Base-by-base conservation (phyloP, 331 rosid genomes). In the Prunus yedoensis region DNA sequence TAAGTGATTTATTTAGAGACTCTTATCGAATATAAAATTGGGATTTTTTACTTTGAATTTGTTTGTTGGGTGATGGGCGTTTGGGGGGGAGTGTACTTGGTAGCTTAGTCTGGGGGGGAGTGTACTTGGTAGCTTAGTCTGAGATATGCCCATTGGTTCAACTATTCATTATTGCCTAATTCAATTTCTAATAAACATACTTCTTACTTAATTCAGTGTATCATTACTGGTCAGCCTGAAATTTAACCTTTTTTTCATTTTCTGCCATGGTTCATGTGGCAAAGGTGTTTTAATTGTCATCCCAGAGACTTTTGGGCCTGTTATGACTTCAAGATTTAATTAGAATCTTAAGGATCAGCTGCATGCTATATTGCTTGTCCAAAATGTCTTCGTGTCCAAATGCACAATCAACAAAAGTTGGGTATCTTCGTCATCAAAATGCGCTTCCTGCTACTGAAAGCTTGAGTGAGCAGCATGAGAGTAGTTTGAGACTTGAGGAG, bases 381-480 rank as follows among this genome's bases (percentile, higher is more conserved):
- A 64, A 83, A 70, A 91, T 88, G 90, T 65, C 83, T 74, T 73
- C 78, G 8, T 80, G 77, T 80, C 79, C 87, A 47, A 63, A 78
- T 66, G 79, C 79, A 8, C 83, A 64, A 74, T 77, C 85, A 23
- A 71, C 68, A 0, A 41, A 87, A 79, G 76, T 58, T 80, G 89
- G 66, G 58, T 30, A 45, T 76, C 70, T 68, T 18, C 52, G 74
- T 70, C 41, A 75, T 80, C 79, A 65, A 52, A 78, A 66, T 77
- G 83, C 66, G 73, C 35, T 63, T 3, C 15, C 61, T 46, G 73
- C 54, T 49, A 49, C n/a, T 0, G 67, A 67, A 9, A 51, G 38
- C 23, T 12, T 68, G 65, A 59, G 75, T 68, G 87, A 76, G 6
- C 45, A 25, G 64, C 71, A 61, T 74, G 90, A 83, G 58, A 80